Conservation (phyloP, 176 grass and related monocot species). For the Elymus sibiricus region DNA sequence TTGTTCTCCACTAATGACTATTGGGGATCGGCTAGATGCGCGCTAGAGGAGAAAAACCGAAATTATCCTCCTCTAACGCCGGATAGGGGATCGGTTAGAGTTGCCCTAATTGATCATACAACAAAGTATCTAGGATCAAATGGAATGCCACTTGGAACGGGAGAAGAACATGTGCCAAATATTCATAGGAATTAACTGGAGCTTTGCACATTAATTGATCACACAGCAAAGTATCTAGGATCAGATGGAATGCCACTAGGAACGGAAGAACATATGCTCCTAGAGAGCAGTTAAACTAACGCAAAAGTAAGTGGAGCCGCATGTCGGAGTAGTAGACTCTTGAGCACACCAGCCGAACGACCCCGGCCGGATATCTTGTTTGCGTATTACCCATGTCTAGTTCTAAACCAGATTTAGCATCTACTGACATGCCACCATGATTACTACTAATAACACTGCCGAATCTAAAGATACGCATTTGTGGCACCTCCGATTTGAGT, state of each 20-base stretch:
- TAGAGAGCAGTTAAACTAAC: background rate
- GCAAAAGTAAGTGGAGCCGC: background rate
- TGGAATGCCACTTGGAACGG: constrained; percentile 37
- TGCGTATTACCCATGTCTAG: background rate
- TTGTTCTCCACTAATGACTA: too few species aligned
- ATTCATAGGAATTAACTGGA: constrained; percentile 18
- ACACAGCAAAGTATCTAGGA: constrained; percentile 23
- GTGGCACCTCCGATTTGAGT: background rate
- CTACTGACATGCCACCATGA: background rate
- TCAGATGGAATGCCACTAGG: constrained; percentile 35
- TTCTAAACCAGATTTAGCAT: constrained; percentile 10
- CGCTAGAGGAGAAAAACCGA: too few species aligned
- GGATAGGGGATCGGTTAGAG: too few species aligned
- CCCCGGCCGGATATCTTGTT: background rate
- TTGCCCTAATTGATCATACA: background rate
- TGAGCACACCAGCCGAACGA: background rate
- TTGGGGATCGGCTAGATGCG: too few species aligned
- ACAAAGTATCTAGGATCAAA: constrained; percentile 21
- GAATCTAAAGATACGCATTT: background rate
- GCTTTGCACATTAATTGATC: constrained; percentile 25
- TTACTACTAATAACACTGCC: too few species aligned
- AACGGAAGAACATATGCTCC: constrained; percentile 39
- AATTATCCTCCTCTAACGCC: too few species aligned
- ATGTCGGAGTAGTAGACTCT: too few species aligned
- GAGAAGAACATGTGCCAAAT: constrained; percentile 44